phyloP scores from a whole-genome alignment of 805 yeast species.

The Candida lessepsii region DNA sequence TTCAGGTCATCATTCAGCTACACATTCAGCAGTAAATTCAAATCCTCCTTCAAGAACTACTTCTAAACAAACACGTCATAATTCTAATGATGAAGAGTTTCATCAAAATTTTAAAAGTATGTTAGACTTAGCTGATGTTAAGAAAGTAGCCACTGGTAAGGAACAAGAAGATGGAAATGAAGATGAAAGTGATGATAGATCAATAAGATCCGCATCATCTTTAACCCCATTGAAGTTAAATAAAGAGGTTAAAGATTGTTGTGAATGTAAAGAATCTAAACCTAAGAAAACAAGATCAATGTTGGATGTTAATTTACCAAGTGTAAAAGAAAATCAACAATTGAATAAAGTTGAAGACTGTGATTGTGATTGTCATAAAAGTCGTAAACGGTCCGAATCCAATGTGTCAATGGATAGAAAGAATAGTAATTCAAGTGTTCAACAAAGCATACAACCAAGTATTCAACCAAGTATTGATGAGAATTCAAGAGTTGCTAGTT shows the following conservation, averaged over 20 bases:
- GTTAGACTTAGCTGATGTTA: constrained; percentile 32
- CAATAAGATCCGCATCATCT: constrained; percentile 16
- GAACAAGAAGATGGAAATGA: constrained; percentile 3
- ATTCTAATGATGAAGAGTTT: constrained; percentile 8
- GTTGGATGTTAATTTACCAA: constrained; percentile 22
- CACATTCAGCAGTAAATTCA: constrained; percentile 27
- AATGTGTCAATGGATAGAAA: constrained; percentile 5
- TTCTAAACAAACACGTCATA: constrained; percentile 16
- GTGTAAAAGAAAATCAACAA: constrained; percentile 9
- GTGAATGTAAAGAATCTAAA: constrained; percentile 7
- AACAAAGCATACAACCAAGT: no score
- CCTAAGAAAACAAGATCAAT: constrained; percentile 25
- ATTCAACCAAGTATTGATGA: no score
- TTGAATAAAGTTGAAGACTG: not conserved
- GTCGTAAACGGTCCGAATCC: not conserved
- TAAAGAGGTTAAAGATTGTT: constrained; percentile 9
- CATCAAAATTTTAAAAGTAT: constrained; percentile 27
- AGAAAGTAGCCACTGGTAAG: not conserved
- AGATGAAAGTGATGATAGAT: constrained; percentile 8
- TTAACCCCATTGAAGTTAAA: constrained; percentile 9
- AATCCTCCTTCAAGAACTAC: constrained; percentile 34
- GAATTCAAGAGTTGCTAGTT: constrained; percentile 2
- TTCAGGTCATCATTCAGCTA: constrained; percentile 24
- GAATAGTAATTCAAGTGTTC: not conserved
- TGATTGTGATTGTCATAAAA: constrained; percentile 7